Evolutionary conservation across 225 moss, liverwort and hornwort species (phyloP), one percentile per base, ranked within the genome.

Genomic region (Rhytidiadelphus loreus): DNA sequence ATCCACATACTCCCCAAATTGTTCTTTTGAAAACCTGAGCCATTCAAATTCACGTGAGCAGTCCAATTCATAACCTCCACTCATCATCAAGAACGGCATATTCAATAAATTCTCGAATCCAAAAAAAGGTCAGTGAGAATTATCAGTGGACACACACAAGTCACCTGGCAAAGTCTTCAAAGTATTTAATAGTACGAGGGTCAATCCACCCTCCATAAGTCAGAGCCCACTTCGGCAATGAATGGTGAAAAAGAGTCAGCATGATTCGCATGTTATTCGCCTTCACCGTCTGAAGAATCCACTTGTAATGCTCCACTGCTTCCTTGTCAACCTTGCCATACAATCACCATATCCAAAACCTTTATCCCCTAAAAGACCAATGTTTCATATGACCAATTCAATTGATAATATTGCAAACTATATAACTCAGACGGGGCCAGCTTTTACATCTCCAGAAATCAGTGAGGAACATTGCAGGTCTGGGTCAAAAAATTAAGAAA

Each of bases 181-280:
- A 99, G 83, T 97, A 97, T 7, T 86, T 82, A 55, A 95, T 60
- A 53, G 95, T 97, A 37, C 96, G 95, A 86, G 93, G 33, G 39
- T 97, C 92, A 25, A 90, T 95, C 99, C 99, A 99, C 63, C 99
- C 99, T 73, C 99, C 99, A 63, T 95, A 97, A 52, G 72, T 11
- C 52, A 96, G 68, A 83, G 97, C 96, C 99, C 99, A 99, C 87
- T 99, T 97, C 52, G 99, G 99, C 83, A 97, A 89, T 17, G 99
- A 97, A 75, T 97, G 97, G 76, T 99, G 99, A 70, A 99, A 99
- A 33, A 99, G 96, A 35, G 99, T 99, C 22, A 99, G 95, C 97
- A 99, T 97, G 65, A 97, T 90, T 74, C 93, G 93, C 99, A 99
- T 96, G 81, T 93, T 94, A 70, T 89, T 93, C 60, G 85, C 90